Conservation (phyloP, 2,329 filamentous ascomycete genomes). For the Cytospora leucostoma region DNA sequence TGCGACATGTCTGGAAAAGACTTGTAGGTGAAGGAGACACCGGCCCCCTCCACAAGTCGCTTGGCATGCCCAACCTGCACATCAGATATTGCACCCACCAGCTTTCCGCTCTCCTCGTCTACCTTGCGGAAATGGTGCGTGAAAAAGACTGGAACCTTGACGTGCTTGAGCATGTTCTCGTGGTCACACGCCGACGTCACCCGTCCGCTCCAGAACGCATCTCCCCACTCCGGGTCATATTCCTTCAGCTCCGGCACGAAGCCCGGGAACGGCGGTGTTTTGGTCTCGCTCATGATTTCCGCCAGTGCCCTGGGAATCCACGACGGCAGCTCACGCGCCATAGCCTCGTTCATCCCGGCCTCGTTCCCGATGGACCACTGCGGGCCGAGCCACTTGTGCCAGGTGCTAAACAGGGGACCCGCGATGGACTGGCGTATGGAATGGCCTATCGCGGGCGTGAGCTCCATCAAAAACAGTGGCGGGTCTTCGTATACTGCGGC, state of each 20-base stretch:
- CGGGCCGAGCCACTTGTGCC: slow-evolving; percentile 29
- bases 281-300: slow-evolving; percentile 24
- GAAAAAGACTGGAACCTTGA: slow-evolving; percentile 27
- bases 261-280: slow-evolving; percentile 19
- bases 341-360: slow-evolving; percentile 27
- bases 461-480: slow-evolving; percentile 27
- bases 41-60: slow-evolving; percentile 22
- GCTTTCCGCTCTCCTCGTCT: slow-evolving; percentile 19
- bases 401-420: slow-evolving; percentile 26
- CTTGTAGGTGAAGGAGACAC: slow-evolving; percentile 26
- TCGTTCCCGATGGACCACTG: slow-evolving; percentile 28
- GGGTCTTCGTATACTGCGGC: slow-evolving; percentile 29
- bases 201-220: slow-evolving; percentile 22
- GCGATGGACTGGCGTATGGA: slow-evolving; percentile 22
- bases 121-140: slow-evolving; percentile 28
- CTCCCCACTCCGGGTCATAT: slow-evolving; percentile 29
- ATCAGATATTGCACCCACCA: slow-evolving; percentile 23
- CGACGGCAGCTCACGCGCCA: slow-evolving; percentile 24
- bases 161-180: slow-evolving; percentile 29
- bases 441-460: slow-evolving; percentile 27
- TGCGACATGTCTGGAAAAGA: slow-evolving; percentile 26
- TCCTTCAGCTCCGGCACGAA: slow-evolving; percentile 24
- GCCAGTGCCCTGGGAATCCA: slow-evolving; percentile 25
- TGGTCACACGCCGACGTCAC: slow-evolving; percentile 26
- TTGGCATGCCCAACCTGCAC: slow-evolving; percentile 23